These are phyloP conservation scores for Geotrichum reessii DNA, from an alignment of 1,139 yeast species.

Conservation along the genomic window DNA sequence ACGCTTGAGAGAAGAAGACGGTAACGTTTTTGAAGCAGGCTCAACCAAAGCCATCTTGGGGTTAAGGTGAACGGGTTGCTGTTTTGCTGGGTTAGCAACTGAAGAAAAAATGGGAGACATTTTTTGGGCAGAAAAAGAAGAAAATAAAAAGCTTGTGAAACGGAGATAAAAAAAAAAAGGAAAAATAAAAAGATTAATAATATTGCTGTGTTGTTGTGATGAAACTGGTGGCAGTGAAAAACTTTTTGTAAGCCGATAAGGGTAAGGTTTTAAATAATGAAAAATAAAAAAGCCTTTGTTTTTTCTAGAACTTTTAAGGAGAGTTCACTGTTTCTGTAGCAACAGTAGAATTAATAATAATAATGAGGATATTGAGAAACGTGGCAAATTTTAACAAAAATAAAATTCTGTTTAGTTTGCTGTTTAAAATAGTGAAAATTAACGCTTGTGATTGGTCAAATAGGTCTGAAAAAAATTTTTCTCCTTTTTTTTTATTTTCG, in stretches of 20 bases:
- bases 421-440: not conserved
- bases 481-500: not conserved
- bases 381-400: not conserved
- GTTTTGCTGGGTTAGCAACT: not conserved
- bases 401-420: not conserved
- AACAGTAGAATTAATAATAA: not conserved
- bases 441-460: not conserved
- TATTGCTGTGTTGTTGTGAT: not conserved
- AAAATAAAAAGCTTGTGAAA: conserved; percentile 2
- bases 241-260: not conserved
- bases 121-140: conserved; percentile 2
- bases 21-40: not conserved
- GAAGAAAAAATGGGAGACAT: conserved; percentile 14
- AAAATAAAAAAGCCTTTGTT: not conserved
- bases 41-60: not conserved
- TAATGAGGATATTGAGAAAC: not conserved
- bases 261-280: too few species aligned
- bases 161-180: conserved; percentile 6
- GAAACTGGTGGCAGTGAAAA: not conserved
- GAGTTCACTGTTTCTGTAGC: not conserved
- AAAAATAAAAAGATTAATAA: not conserved
- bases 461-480: not conserved
- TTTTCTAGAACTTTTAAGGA: not conserved
- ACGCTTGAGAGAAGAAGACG: conserved; percentile 6
- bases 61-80: not conserved